Base-by-base conservation (phyloP, 176 grass and related monocot genomes). In the Carex parvula region DNA sequence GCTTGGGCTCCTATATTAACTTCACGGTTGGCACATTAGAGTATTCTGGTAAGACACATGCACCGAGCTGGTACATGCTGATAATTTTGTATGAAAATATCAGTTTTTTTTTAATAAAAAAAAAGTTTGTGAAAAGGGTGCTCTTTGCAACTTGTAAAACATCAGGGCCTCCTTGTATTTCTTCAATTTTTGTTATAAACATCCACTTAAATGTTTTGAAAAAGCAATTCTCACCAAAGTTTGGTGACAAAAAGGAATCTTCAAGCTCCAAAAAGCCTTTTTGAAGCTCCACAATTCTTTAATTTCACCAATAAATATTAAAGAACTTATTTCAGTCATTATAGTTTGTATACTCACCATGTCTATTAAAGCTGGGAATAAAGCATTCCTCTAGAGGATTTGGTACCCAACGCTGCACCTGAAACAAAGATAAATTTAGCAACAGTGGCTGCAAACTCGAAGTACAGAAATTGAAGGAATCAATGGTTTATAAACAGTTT, bases 21-120 rank as follows among this genome's bases (percentile, higher is more conserved):
- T 97, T 79, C 93, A 92, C 93, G 64, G 75, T 17, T 85, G 85
- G 58, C 55, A 84, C 70, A 68, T 88, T 89, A 72, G 84, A 74
- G 59, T 41, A 42, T 58, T 74, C 13, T 56, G 2, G 1, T 77
- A 17, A 77, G 50, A 76, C 30, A 2, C 9, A 71, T 71, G 39
- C 68, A 71, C 60, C 8, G 7, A 71, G 44, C 68, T 46, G 18
- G 18, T 44, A 44, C 89, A 46, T 35, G 54, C 85, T 88, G 87
- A 92, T 78, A 81, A 89, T 9, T 41, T 81, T 64, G 83, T 88
- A 61, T 72, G 14, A 70, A 67, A 16, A 12, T 22, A 26, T 13
- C 44, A 26, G 0, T 48, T 8, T 74, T 22, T 53, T 26, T 52
- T 16, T 74, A 2, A 29, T 26, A 52, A 24, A 53, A 6, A n/a